A percentile compares a stretch with the other conserved stretches of the same genome.
Evolutionary conservation across 2,329 filamentous ascomycete species (phyloP).

Genomic region (Clonostachys byssicola): DNA sequence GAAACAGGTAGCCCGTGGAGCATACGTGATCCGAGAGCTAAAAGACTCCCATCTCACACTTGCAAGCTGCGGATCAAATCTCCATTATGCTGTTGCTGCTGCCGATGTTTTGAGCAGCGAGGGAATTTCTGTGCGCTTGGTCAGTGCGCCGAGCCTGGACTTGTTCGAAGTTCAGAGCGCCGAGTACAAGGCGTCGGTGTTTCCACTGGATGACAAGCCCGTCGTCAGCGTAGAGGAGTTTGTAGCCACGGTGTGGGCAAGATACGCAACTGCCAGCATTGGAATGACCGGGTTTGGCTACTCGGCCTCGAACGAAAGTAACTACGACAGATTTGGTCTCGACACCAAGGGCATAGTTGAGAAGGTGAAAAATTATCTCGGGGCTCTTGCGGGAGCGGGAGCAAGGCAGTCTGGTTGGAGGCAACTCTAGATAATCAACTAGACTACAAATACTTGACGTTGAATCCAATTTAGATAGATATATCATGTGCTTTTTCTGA

Average conservation of each 20-base stretch:
- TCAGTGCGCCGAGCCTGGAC: slow-evolving; percentile 30
- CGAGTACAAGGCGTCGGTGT: slow-evolving; percentile 22
- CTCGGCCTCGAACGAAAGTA: slow-evolving; percentile 36
- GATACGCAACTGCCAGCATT: slow-evolving; percentile 32
- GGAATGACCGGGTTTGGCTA: slow-evolving; percentile 41
- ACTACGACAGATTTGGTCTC: slow-evolving; percentile 42
- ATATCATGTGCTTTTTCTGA: too few species aligned
- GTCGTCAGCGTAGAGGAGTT: slow-evolving; percentile 43
- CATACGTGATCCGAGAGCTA: too few species aligned
- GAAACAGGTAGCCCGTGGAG: too few species aligned
- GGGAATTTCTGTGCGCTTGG: slow-evolving; percentile 9
- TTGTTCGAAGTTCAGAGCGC: slow-evolving; percentile 29
- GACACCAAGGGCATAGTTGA: slow-evolving; percentile 31
- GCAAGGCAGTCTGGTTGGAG: slow-evolving; percentile 12
- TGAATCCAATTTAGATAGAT: too few species aligned
- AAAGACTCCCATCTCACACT: too few species aligned
- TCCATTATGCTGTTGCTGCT: too few species aligned
- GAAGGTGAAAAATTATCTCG: slow-evolving; percentile 10
- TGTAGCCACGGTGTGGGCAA: slow-evolving; percentile 39
- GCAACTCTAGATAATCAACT: too few species aligned
- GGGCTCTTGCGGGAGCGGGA: slow-evolving; percentile 9
- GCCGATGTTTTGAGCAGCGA: background rate
- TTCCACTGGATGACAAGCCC: slow-evolving; percentile 12
- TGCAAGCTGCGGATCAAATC: too few species aligned
- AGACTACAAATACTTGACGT: too few species aligned